Percentiles rank a stretch among this genome's conserved stretches.
These are phyloP conservation scores for Liriodendron chinense DNA, from an alignment of 164 flowering plant genomes.

Conservation along the genomic window DNA sequence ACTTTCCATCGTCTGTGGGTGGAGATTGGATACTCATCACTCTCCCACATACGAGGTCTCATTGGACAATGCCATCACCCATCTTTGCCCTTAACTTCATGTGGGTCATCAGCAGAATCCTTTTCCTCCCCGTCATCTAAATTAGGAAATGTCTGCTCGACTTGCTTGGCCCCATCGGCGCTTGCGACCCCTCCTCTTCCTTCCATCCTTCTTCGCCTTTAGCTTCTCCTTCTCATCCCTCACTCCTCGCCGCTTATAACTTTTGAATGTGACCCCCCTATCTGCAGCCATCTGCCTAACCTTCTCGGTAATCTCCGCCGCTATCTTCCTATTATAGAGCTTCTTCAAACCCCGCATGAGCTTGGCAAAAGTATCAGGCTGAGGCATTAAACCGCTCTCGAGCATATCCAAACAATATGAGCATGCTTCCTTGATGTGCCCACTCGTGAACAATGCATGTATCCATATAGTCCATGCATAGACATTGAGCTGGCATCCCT, in stretches of 20 bases:
- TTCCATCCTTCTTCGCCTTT: slow-evolving; percentile 49
- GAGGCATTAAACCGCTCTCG: slow-evolving; percentile 86
- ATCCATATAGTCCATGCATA: slow-evolving; percentile 94
- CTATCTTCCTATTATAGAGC: slow-evolving; percentile 71
- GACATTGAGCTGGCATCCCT: slow-evolving; percentile 76
- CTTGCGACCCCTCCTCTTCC: slow-evolving; percentile 26
- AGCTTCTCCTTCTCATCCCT: slow-evolving; percentile 69
- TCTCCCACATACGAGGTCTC: neutral
- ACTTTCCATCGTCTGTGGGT: neutral
- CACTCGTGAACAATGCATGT: slow-evolving; percentile 74
- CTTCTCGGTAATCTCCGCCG: slow-evolving; percentile 83
- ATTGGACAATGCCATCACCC: neutral
- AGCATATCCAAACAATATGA: slow-evolving; percentile 85
- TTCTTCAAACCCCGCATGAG: slow-evolving; percentile 80
- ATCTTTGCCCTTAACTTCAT: neutral
- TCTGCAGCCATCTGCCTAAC: slow-evolving; percentile 92
- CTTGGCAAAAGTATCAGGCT: slow-evolving; percentile 90
- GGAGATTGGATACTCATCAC: neutral
- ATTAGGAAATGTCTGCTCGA: slow-evolving; percentile 2
- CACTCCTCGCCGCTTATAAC: slow-evolving; percentile 85
- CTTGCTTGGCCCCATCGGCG: slow-evolving; percentile 18
- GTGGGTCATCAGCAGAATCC: neutral
- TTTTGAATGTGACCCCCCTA: slow-evolving; percentile 74
- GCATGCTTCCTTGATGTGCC: slow-evolving; percentile 91
- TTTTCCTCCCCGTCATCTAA: neutral